Evolutionary conservation across 2,329 filamentous ascomycete genomes (phyloP).

Genomic region (Colletotrichum sp.): DNA sequence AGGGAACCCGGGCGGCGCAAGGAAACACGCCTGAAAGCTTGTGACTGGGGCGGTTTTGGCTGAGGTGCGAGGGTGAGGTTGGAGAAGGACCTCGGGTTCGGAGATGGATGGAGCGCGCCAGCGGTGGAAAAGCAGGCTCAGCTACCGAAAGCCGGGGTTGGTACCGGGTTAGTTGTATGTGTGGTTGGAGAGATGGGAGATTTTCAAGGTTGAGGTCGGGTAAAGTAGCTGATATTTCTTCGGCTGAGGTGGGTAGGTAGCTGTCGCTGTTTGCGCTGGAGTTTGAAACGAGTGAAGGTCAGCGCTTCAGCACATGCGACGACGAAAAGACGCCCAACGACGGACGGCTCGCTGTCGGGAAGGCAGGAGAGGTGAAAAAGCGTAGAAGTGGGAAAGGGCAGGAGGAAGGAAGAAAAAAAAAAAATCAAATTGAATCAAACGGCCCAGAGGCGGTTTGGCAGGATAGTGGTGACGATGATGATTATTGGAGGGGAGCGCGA

Average conservation of each 20-base stretch:
- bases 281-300: not conserved
- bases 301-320: not conserved
- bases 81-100: constrained; percentile 12
- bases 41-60: constrained; percentile 6
- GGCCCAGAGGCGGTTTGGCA: not conserved
- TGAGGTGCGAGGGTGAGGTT: not conserved
- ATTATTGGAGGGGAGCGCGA: constrained; percentile 2
- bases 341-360: not conserved
- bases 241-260: not conserved
- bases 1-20: constrained; percentile 10
- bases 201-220: not conserved
- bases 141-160: constrained; percentile 18
- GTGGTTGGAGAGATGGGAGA: not conserved
- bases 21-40: constrained; percentile 7
- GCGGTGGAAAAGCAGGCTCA: not conserved
- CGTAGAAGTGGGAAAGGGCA: not conserved
- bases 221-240: not conserved
- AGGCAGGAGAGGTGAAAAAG: not conserved
- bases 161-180: not conserved
- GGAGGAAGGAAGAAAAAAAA: not conserved
- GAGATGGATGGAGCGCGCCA: constrained; percentile 8
- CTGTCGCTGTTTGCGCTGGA: not conserved
- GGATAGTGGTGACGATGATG: constrained; percentile 6
- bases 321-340: not conserved
- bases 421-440: not conserved